Percentiles rank a stretch among this genome's conserved stretches.
These are phyloP conservation scores for Termitomyces bulborhizus DNA, from an alignment of 768 basidiomycete genomes.

Conservation along the genomic window DNA sequence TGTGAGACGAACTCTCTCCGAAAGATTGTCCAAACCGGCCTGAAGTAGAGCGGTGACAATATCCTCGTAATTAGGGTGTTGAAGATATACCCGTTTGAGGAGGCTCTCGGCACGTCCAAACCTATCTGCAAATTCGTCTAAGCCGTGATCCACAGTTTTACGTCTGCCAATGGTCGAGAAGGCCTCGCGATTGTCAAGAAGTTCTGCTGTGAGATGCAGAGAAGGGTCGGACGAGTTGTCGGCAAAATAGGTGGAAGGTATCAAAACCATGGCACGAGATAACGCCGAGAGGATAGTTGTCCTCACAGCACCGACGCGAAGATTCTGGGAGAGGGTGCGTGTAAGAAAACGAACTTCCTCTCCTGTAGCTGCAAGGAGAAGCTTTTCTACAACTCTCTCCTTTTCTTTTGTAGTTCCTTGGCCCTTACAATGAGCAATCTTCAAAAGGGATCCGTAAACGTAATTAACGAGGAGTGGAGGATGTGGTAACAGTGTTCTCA, in stretches of 20 bases:
- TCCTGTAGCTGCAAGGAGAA: constrained; percentile 79
- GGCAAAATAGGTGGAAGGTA: constrained; percentile 27
- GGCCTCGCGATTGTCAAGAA: constrained; percentile 14
- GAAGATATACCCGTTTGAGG: constrained; percentile 67
- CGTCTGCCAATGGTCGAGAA: constrained; percentile 11
- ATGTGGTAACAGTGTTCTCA: constrained; percentile 70
- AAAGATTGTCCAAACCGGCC: constrained; percentile 53
- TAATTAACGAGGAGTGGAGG: constrained; percentile 55
- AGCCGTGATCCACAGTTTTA: constrained; percentile 20
- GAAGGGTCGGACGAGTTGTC: constrained; percentile 11
- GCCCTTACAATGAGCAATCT: constrained; percentile 65
- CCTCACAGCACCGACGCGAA: constrained; percentile 85
- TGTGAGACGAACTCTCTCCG: constrained; percentile 54
- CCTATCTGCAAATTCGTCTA: constrained; percentile 30
- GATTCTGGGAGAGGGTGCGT: constrained; percentile 64
- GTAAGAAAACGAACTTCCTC: constrained; percentile 86
- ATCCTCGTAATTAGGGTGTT: constrained; percentile 72
- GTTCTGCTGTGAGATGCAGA: constrained; percentile 21
- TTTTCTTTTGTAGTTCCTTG: constrained; percentile 72
- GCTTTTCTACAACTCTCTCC: constrained; percentile 69
- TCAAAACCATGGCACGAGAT: constrained; percentile 71
- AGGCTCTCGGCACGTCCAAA: constrained; percentile 57
- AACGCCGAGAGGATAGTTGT: constrained; percentile 77
- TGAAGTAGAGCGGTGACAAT: constrained; percentile 58
- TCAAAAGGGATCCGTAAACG: constrained; percentile 64